These are phyloP conservation scores for Bacidia rubella DNA, from an alignment of 495 filamentous ascomycete genomes.

Conservation along the genomic window DNA sequence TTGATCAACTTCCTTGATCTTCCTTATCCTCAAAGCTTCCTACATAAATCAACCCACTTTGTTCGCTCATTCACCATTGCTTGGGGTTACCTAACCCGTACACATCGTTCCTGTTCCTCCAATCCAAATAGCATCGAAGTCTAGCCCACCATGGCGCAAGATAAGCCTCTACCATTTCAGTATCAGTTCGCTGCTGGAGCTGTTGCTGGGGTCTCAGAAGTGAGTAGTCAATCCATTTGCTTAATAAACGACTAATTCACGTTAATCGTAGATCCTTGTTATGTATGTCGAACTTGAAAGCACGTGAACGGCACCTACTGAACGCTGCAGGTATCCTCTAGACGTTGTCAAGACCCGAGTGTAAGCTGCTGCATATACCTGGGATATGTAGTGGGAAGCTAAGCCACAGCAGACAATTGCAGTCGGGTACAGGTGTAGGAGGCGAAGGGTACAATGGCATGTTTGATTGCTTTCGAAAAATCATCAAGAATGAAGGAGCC, in stretches of 20 bases:
- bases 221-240: slow-evolving; percentile 28
- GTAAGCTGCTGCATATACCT: slow-evolving; percentile 36
- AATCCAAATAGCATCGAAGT: background rate
- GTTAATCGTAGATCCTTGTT: slow-evolving; percentile 54
- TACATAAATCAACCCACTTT: background rate
- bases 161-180: slow-evolving; percentile 65
- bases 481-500: slow-evolving; percentile 80
- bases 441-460: slow-evolving; percentile 86
- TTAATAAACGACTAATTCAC: slow-evolving; percentile 19
- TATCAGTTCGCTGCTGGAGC: slow-evolving; percentile 85
- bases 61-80: too few relatives aligned
- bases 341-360: slow-evolving; percentile 98
- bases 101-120: background rate
- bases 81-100: too few relatives aligned
- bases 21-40: too few relatives aligned
- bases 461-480: slow-evolving; percentile 95
- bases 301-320: background rate
- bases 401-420: slow-evolving; percentile 55
- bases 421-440: slow-evolving; percentile 53
- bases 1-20: too few relatives aligned
- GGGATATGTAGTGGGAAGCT: slow-evolving; percentile 5
- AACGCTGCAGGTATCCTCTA: slow-evolving; percentile 69
- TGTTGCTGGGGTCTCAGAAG: slow-evolving; percentile 85
- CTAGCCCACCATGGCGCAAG: slow-evolving; percentile 42
- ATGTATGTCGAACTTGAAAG: slow-evolving; percentile 43